Evolutionary conservation across 2,329 filamentous ascomycete species (phyloP), one percentile per base, ranked within the genome.

Genomic region (Lecanicillium sp.): DNA sequence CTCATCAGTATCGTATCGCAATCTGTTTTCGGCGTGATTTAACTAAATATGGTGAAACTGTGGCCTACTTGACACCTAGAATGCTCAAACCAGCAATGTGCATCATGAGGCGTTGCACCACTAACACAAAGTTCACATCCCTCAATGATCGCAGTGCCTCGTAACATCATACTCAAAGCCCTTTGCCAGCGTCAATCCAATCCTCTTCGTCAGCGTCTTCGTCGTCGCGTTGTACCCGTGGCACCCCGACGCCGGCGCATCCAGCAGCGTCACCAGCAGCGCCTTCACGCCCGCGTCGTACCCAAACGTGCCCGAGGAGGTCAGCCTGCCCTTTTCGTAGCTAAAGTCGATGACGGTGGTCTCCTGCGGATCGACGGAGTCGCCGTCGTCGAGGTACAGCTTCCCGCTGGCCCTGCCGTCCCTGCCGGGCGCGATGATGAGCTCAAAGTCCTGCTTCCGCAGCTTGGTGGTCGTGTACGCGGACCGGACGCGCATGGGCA

Each of bases 401-500:
- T 9, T 27, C 1, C 37, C 45, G 3, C 21, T 35, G 5, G 37
- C 37, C 8, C 15, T 48, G 9, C 43, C n/a, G 24, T 42, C 27
- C 29, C 36, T 27, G 30, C 19, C 32, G 11, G 84, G 74, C 0
- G 85, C 82, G 36, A 91, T 73, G 26, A 90, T 58, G 49, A 91
- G 67, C 58, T 82, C 73, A 63, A 90, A 90, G 52, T 81, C 71
- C 54, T 85, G 70, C 54, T 77, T 73, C 20, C 83, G 72, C 35
- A 86, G 66, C 32, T 74, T 76, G 0, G 72, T 73, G 1, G 83
- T 86, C 2, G 83, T 86, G 66, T 80, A 81, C 21, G 76, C 75
- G 11, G 68, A 62, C 49, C 66, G 70, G 14, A 65, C 60, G 24
- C 83, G 74, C 54, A 78, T 63, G 1, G 82, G 81, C n/a, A 85